Evolutionary conservation across 768 basidiomycete species (phyloP).

Genomic region (Leccinum disarticulatum): DNA sequence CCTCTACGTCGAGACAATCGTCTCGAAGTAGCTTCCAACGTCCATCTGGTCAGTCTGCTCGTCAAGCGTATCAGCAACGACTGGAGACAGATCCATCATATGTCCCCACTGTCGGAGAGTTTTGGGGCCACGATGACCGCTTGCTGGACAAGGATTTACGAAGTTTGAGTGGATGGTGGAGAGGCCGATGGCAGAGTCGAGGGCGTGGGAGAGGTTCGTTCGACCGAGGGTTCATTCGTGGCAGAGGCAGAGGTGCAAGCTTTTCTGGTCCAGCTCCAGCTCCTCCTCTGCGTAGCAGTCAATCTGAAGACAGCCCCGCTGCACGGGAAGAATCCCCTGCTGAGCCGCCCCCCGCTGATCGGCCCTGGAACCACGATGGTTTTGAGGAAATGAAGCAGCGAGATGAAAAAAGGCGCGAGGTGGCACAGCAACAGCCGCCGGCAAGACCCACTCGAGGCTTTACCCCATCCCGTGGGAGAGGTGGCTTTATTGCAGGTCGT

Average conservation of each 20-base stretch:
- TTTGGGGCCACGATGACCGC: constrained; percentile 95
- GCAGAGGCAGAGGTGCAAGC: constrained; percentile 58
- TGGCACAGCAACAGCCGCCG: constrained; percentile 34
- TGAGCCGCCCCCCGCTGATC: constrained; percentile 61
- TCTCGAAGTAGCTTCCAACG: constrained; percentile 32
- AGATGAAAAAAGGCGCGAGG: constrained; percentile 53
- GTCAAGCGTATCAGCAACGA: constrained; percentile 84
- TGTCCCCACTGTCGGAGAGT: constrained; percentile 87
- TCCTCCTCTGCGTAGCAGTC: constrained; percentile 11
- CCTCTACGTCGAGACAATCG: constrained; percentile 40
- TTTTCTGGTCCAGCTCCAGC: constrained; percentile 20
- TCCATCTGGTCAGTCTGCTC: constrained; percentile 58
- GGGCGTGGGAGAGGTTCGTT: constrained; percentile 57
- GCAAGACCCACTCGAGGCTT: constrained; percentile 34
- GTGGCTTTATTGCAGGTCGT: constrained; percentile 39
- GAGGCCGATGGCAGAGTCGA: constrained; percentile 72
- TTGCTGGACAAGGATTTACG: constrained; percentile 79
- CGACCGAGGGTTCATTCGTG: constrained; percentile 45
- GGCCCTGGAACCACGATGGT: constrained; percentile 81
- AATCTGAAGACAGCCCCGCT: constrained; percentile 20
- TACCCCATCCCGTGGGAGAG: constrained; percentile 45
- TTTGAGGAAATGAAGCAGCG: constrained; percentile 83
- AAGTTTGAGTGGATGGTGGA: constrained; percentile 86
- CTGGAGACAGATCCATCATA: constrained; percentile 84
- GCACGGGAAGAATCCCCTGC: constrained; percentile 17